phyloP scores from a whole-genome alignment of 192 early-diverging fungal species.

The Jimgerdemannia flammicorona region DNA sequence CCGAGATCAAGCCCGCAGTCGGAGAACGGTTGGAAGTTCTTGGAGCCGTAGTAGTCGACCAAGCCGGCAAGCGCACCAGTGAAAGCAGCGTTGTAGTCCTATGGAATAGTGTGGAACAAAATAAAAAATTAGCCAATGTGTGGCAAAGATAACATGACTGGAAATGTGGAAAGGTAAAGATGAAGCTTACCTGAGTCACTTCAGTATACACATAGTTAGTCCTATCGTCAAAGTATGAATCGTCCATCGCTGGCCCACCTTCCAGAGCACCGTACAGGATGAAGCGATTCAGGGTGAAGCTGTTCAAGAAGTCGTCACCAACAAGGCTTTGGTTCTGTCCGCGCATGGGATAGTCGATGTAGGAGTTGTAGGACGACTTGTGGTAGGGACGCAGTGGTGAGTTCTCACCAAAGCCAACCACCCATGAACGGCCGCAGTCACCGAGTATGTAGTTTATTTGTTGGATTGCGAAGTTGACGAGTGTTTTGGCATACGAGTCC shows the following conservation, averaged over 20 bases:
- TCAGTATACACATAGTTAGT: conserved; percentile 47
- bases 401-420: conserved; percentile 50
- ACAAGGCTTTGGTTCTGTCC: conserved; percentile 38
- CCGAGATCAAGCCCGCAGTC: conserved; percentile 37
- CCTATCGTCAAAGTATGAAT: conserved; percentile 46
- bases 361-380: conserved; percentile 49
- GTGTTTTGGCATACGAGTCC: conserved; percentile 8
- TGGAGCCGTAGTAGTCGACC: conserved; percentile 30
- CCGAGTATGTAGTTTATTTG: conserved; percentile 53
- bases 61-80: conserved; percentile 25
- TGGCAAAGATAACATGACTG: background rate
- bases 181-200: conserved; percentile 27
- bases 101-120: background rate
- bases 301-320: conserved; percentile 40
- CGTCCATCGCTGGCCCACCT: conserved; percentile 52
- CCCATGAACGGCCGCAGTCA: conserved; percentile 46
- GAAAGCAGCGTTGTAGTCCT: background rate
- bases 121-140: background rate
- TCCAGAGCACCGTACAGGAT: conserved; percentile 55
- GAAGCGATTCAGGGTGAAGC: conserved; percentile 35
- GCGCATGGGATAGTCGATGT: conserved; percentile 50
- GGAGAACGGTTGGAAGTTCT: conserved; percentile 29
- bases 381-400: conserved; percentile 47
- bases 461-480: conserved; percentile 38
- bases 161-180: background rate